A percentile compares a stretch with the other conserved stretches of the same genome.
phyloP scores from a whole-genome alignment of 1,139 yeast species.

The Hanseniaspora sp. region DNA sequence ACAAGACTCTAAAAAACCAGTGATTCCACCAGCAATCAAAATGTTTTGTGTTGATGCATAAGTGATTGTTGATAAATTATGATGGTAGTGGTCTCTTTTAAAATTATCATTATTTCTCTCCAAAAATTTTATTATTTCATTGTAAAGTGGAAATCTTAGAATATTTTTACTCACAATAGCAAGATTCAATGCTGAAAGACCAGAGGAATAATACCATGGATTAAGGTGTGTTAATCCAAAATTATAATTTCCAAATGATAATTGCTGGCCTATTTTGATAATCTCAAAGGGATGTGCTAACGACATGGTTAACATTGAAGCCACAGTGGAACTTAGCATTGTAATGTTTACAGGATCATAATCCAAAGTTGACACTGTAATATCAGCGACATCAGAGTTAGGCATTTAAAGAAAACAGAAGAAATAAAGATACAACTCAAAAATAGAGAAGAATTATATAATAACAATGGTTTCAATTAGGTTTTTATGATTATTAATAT shows the following conservation, averaged over 20 bases:
- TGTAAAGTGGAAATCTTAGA: slow-evolving; percentile 63
- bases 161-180: slow-evolving; percentile 68
- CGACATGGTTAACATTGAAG: slow-evolving; percentile 33
- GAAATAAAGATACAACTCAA: not conserved
- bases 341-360: slow-evolving; percentile 8
- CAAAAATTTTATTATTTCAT: slow-evolving; percentile 68
- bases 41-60: slow-evolving; percentile 54
- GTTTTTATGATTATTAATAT: too few relatives aligned
- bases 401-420: not conserved
- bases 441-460: not conserved
- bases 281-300: slow-evolving; percentile 78
- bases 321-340: slow-evolving; percentile 8
- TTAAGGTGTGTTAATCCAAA: slow-evolving; percentile 30
- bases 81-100: slow-evolving; percentile 1
- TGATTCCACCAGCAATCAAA: slow-evolving; percentile 74
- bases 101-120: slow-evolving; percentile 29
- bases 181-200: slow-evolving; percentile 66
- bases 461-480: too few relatives aligned
- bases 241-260: slow-evolving; percentile 36
- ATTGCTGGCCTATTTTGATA: slow-evolving; percentile 61
- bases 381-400: not conserved
- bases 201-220: slow-evolving; percentile 49
- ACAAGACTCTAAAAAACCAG: slow-evolving; percentile 71
- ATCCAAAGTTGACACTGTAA: not conserved
- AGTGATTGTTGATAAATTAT: slow-evolving; percentile 29